Base-by-base conservation (phyloP, 352 stramenopile genomes). In the Pythium scleroteichum region DNA sequence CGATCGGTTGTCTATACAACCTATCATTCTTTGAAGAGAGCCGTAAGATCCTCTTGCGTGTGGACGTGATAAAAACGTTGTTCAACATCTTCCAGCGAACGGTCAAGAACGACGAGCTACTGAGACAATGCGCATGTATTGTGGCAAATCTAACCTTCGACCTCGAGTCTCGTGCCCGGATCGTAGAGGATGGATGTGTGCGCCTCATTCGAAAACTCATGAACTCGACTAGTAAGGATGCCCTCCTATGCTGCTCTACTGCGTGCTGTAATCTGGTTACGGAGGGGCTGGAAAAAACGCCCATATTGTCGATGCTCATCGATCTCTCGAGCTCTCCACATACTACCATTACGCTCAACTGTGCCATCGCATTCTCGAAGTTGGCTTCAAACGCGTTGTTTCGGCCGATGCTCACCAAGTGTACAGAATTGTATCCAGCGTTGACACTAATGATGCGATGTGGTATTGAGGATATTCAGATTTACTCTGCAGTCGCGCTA, bases 401-500 rank as follows among this genome's bases (percentile, higher is more conserved):
- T 17, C 72, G 85, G 0, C 64, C 70, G 0, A 50, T 73, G n/a
- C 77, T 94, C 24, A 81, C 85, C 7, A 88, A 87, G 42, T 88
- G 73, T 39, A 51, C 73, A 9, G 83, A 94, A 41, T 32, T 94
- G 49, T 92, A 90, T 56, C 85, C 82, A 0, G 82, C 85, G 10
- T 68, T 94, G 17, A 92, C 79, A 12, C 66, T 90, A 26, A 94
- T 96, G 86, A 96, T 96, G 88, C 85, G 88, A 10, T 94, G 83
- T 45, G 86, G 85, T 8, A 82, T 92, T 35, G 85, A 94, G 35
- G 80, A 94, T 41, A 94, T 94, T 24, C 88, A 96, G 62, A 92
- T 95, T 59, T 92, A 94, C 73, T 94, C 81, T n/a, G 88, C 86
- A 19, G 84, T 91, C 17, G 82, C 85, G 20, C 68, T 96, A 22